These are phyloP conservation scores for Trypanosoma rangeli DNA, from an alignment of 208 protist genomes.

Conservation along the genomic window DNA sequence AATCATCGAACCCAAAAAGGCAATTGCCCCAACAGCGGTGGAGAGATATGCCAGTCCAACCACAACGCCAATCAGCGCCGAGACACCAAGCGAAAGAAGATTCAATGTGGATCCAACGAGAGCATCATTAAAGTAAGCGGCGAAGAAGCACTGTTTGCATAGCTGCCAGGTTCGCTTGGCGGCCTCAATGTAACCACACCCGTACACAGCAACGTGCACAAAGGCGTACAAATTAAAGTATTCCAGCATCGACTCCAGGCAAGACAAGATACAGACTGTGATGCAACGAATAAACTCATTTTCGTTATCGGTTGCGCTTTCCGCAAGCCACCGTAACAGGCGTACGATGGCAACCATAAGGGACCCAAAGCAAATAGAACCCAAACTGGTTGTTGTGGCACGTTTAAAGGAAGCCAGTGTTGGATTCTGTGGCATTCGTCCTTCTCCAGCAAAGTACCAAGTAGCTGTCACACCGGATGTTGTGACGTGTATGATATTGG, in stretches of 20 bases:
- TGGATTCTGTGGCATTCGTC: conserved; percentile 68
- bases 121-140: conserved; percentile 89
- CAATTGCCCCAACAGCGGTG: conserved; percentile 40
- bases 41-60: conserved; percentile 37
- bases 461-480: conserved; percentile 75
- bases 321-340: conserved; percentile 61
- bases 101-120: conserved; percentile 67
- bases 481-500: conserved; percentile 86
- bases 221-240: conserved; percentile 94
- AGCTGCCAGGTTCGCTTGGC: conserved; percentile 86
- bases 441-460: conserved; percentile 86
- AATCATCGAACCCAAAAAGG: conserved; percentile 48
- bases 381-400: conserved; percentile 82
- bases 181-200: conserved; percentile 86
- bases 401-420: conserved; percentile 72
- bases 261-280: conserved; percentile 31
- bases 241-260: conserved; percentile 69
- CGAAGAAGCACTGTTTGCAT: conserved; percentile 75
- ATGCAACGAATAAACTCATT: conserved; percentile 63
- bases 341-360: conserved; percentile 88
- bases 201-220: conserved; percentile 93
- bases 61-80: conserved; percentile 52
- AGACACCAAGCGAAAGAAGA: conserved; percentile 53
- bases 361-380: conserved; percentile 92
- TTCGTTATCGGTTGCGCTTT: conserved; percentile 29